phyloP scores from a whole-genome alignment of 352 stramenopile species.

The Globisporangium cylindrosporum region DNA sequence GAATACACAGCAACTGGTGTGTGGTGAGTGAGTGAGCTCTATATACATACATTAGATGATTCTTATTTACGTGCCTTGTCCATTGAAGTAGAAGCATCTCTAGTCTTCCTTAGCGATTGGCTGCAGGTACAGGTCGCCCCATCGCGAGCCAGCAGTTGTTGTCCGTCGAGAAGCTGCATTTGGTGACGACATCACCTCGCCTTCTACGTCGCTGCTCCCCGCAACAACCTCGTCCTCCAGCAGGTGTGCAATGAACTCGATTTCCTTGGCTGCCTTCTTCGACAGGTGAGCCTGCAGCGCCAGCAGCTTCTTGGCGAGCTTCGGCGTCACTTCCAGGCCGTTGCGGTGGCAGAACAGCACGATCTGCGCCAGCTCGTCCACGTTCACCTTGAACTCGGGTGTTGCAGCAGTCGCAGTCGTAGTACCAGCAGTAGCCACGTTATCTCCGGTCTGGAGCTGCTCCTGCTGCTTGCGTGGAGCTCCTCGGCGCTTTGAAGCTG shows the following conservation, averaged over 20 bases:
- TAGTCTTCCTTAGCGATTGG: conserved; percentile 23
- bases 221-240: conserved; percentile 16
- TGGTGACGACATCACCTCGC: neutral
- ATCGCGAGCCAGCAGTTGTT: conserved; percentile 22
- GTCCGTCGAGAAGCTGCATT: neutral
- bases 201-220: neutral
- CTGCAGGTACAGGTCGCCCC: conserved; percentile 34
- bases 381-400: conserved; percentile 28
- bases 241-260: conserved; percentile 39
- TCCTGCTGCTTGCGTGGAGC: conserved; percentile 14
- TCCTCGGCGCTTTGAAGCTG: conserved; percentile 22
- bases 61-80: conserved; percentile 8
- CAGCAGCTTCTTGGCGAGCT: conserved; percentile 37
- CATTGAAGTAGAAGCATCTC: neutral
- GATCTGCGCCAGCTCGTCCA: conserved; percentile 42
- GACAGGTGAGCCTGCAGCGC: conserved; percentile 40
- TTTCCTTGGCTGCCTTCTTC: conserved; percentile 35
- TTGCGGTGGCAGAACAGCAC: conserved; percentile 60
- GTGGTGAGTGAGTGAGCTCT: conserved; percentile 1
- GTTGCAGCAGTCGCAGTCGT: neutral
- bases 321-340: conserved; percentile 38
- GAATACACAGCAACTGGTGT: neutral
- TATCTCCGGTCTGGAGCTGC: neutral
- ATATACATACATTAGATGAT: conserved; percentile 17
- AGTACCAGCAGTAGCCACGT: neutral